These are phyloP conservation scores for Phytophthora pistaciae DNA, from an alignment of 352 stramenopile genomes.

Conservation along the genomic window DNA sequence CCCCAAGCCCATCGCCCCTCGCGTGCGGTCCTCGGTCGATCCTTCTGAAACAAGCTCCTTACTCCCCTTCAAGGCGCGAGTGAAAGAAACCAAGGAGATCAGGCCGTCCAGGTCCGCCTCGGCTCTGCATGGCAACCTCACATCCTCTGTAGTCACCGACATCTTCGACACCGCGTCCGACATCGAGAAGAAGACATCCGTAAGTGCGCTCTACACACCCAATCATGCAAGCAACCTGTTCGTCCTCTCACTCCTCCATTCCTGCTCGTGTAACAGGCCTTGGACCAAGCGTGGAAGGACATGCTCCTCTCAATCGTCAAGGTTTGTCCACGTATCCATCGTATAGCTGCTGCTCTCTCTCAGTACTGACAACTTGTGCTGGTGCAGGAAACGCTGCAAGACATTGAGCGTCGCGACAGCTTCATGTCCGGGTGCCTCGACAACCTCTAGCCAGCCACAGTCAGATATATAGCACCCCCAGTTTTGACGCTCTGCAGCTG, in stretches of 20 bases:
- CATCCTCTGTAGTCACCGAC: slow-evolving; percentile 41
- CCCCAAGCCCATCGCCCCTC: slow-evolving; percentile 34
- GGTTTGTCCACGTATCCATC: slow-evolving; percentile 25
- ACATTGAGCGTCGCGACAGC: slow-evolving; percentile 72
- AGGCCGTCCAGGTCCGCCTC: slow-evolving; percentile 18
- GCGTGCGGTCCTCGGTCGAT: slow-evolving; percentile 18
- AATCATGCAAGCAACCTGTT: neutral
- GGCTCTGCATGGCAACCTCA: slow-evolving; percentile 12
- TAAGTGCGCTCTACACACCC: slow-evolving; percentile 21
- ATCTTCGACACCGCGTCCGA: slow-evolving; percentile 58
- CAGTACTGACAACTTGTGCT: neutral
- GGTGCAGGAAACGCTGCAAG: slow-evolving; percentile 68
- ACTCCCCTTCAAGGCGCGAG: slow-evolving; percentile 20
- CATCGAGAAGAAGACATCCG: slow-evolving; percentile 62
- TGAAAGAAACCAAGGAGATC: slow-evolving; percentile 33
- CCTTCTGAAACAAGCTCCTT: slow-evolving; percentile 11
- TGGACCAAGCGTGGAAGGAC: slow-evolving; percentile 64
- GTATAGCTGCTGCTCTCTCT: neutral
- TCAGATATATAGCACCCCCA: too few species aligned
- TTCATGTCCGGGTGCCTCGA: slow-evolving; percentile 77
- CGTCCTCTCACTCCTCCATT: slow-evolving; percentile 2
- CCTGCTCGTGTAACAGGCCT: slow-evolving; percentile 30
- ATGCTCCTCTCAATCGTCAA: slow-evolving; percentile 68
- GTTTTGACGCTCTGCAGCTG: slow-evolving; percentile 23
- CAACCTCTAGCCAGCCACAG: slow-evolving; percentile 61